A percentile compares a stretch with the other conserved stretches of the same genome.
Conservation (phyloP, 306 rosid species). For the Quercus dentata region DNA sequence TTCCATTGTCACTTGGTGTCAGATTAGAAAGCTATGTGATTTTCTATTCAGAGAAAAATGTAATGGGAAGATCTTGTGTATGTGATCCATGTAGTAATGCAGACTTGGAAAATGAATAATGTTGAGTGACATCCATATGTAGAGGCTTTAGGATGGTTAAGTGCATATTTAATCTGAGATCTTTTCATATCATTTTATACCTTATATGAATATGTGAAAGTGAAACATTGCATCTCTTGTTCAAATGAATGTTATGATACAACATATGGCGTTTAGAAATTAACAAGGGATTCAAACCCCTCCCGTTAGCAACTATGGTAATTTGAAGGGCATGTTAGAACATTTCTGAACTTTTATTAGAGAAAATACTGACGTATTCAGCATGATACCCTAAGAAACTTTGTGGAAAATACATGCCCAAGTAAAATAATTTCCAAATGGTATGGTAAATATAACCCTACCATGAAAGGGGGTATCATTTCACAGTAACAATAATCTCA, state of each 20-base stretch:
- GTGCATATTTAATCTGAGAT: no score
- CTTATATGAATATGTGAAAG: no score
- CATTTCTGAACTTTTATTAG: neutral
- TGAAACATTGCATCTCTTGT: no score
- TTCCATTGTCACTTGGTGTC: neutral
- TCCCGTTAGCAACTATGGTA: no score
- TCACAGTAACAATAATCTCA: neutral
- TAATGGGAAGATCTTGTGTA: no score
- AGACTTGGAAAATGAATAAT: neutral
- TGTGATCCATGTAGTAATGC: neutral
- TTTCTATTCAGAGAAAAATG: neutral
- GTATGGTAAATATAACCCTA: neutral
- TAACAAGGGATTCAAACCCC: no score
- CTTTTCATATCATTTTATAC: no score
- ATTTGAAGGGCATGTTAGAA: neutral
- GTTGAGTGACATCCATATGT: no score
- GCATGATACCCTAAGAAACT: neutral
- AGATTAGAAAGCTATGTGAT: neutral
- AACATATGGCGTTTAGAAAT: no score
- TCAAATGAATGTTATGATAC: neutral
- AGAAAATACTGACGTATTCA: neutral
- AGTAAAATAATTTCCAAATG: neutral
- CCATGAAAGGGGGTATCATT: neutral
- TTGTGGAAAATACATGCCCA: neutral
- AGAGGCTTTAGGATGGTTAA: no score